Evolutionary conservation across 2,329 filamentous ascomycete genomes (phyloP), one percentile per base, ranked within the genome.

Genomic region (Stachybotrys echinatus): DNA sequence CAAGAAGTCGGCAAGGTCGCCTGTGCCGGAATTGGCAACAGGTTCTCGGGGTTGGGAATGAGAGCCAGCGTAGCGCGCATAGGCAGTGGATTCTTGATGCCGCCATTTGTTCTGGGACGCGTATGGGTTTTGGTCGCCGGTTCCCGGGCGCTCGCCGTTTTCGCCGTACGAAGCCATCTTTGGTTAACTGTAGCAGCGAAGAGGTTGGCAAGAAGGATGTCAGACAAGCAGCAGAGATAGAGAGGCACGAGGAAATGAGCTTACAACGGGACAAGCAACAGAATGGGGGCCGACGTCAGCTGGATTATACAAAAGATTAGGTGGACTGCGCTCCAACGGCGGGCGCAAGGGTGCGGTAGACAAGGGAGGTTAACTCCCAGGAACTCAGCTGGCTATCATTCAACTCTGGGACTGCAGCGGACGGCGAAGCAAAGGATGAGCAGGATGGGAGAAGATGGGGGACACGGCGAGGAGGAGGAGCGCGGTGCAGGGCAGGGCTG

Each of bases 21-120:
- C 70, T 23, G 77, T 78, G 50, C 68, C 69, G 50, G 69, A 65
- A 34, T 50, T 70, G 68, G 51, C 58, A 40, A 61, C 55, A 43
- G 63, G 62, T 39, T 65, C 63, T 51, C 65, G 64, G 19, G 60
- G 58, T 19, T 60, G 50, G 37, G 54, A 59, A 31, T 56, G 56
- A 12, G 55, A 54, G 18, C 52, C 71, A 31, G 78, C 79, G 60
- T 76, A 69, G 47, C 73, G 73, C 46, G 74, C 73, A 60, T 74
- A 85, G 31, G 79, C 71, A 12, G 71, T 70, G 1, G 82, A 85
- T 61, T 86, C 83, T 61, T 84, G 79, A 61, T 85, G 83, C 49
- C 82, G 77, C 83, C 83, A 85, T 57, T 71, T 72, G 60, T 70
- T 83, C 39, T 74, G 59, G 8, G 81, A 85, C 37, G 76, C 75